Evolutionary conservation across 2,329 filamentous ascomycete species (phyloP).

Genomic region (Arthrinium phaeospermum): DNA sequence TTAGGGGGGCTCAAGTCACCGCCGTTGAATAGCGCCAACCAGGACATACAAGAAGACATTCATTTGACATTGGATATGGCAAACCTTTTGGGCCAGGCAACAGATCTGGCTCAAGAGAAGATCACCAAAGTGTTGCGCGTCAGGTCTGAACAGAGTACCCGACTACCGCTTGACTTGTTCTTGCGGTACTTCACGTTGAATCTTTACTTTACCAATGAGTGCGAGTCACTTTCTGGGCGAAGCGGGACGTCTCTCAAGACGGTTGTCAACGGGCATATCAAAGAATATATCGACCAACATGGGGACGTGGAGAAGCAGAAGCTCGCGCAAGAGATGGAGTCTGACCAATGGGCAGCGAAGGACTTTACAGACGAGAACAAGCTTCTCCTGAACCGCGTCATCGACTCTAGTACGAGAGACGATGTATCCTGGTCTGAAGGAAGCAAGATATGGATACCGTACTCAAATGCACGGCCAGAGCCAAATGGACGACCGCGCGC

Average conservation of each 20-base stretch:
- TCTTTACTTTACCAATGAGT: constrained; percentile 83
- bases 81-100: constrained; percentile 78
- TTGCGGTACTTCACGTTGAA: constrained; percentile 84
- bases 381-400: constrained; percentile 65
- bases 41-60: constrained; percentile 71
- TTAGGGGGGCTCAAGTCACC: constrained; percentile 51
- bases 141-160: constrained; percentile 73
- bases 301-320: constrained; percentile 76
- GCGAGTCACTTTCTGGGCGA: constrained; percentile 81
- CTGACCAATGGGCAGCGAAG: constrained; percentile 78
- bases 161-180: constrained; percentile 72
- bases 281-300: constrained; percentile 75
- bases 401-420: constrained; percentile 75
- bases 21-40: constrained; percentile 54
- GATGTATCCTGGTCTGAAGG: constrained; percentile 69
- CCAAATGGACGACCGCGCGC: constrained; percentile 41
- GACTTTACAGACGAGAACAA: constrained; percentile 72
- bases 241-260: constrained; percentile 78
- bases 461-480: constrained; percentile 44
- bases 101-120: constrained; percentile 81
- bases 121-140: constrained; percentile 79
- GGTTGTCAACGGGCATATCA: constrained; percentile 82
- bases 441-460: constrained; percentile 63
- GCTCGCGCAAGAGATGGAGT: constrained; percentile 78
- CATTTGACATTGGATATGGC: constrained; percentile 79